Percentiles rank a stretch among this genome's conserved stretches.
Evolutionary conservation across 495 filamentous ascomycete genomes (phyloP).

Genomic region (Aspergillus sparsus): DNA sequence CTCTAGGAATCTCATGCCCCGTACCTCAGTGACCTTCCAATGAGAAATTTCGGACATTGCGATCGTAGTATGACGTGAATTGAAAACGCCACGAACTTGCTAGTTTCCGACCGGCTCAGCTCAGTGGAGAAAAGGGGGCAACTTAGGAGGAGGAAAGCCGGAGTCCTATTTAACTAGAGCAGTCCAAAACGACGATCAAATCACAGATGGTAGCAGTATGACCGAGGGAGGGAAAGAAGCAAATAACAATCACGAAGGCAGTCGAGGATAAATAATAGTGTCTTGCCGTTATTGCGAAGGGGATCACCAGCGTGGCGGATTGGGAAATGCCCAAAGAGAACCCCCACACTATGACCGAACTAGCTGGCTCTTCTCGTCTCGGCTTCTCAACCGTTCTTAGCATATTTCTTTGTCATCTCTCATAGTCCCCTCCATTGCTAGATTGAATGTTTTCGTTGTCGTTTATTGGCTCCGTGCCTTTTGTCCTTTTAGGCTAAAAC

Average conservation of each 20-base stretch:
- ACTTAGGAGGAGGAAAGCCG: too few relatives aligned
- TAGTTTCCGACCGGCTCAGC: neutral
- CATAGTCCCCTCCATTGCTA: too few relatives aligned
- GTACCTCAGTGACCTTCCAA: slow-evolving; percentile 49
- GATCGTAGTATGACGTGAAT: slow-evolving; percentile 5
- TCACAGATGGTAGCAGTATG: neutral
- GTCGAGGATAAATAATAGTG: neutral
- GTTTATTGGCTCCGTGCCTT: too few relatives aligned
- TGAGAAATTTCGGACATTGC: slow-evolving; percentile 40
- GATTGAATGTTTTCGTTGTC: too few relatives aligned
- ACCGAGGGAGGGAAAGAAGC: neutral
- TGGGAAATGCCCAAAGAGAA: slow-evolving; percentile 13
- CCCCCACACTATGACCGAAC: slow-evolving; percentile 5
- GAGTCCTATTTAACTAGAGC: too few relatives aligned
- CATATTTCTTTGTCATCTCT: too few relatives aligned
- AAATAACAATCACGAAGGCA: neutral
- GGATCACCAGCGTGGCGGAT: slow-evolving; percentile 9
- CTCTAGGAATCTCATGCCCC: slow-evolving; percentile 12
- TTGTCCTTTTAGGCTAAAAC: too few relatives aligned
- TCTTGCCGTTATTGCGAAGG: neutral
- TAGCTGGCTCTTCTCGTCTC: too few relatives aligned
- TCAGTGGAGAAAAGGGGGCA: neutral
- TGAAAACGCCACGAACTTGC: neutral
- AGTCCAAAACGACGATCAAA: neutral
- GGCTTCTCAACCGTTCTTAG: too few relatives aligned